Conservation (phyloP, 2,329 filamentous ascomycete species). For the Hortaea sp. region DNA sequence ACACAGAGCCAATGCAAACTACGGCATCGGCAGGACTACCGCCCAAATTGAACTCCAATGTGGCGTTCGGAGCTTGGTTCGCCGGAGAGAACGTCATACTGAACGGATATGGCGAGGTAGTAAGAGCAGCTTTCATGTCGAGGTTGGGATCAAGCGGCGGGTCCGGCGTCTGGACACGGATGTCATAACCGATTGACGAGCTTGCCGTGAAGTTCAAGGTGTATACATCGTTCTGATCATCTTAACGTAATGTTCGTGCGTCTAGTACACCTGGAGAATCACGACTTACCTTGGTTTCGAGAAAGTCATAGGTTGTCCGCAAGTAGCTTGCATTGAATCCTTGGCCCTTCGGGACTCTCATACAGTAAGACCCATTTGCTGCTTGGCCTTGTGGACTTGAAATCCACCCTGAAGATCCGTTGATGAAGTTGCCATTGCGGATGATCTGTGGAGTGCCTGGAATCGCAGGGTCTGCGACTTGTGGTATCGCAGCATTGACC, state of each 20-base stretch:
- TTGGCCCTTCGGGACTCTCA: neutral
- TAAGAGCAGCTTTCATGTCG: conserved; percentile 5
- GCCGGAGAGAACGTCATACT: conserved; percentile 5
- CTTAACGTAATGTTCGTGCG: too few species aligned
- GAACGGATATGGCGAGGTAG: conserved; percentile 4
- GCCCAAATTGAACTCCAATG: conserved; percentile 2
- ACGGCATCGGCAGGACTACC: neutral
- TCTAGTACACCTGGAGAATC: too few species aligned
- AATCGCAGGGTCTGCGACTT: conserved; percentile 2
- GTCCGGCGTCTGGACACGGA: conserved; percentile 5
- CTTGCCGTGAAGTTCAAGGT: conserved; percentile 5
- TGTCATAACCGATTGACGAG: conserved; percentile 4
- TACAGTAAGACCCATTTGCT: conserved; percentile 3
- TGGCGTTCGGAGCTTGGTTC: conserved; percentile 5
- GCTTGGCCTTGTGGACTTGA: conserved; percentile 1
- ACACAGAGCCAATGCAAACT: conserved; percentile 4
- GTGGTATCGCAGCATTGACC: neutral
- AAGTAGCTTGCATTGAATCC: conserved; percentile 2
- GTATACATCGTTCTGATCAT: conserved; percentile 4
- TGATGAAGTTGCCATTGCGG: conserved; percentile 3
- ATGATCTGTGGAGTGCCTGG: conserved; percentile 5
- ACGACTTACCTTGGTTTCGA: conserved; percentile 1
- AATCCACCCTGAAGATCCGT: conserved; percentile 3
- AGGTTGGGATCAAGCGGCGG: conserved; percentile 6
- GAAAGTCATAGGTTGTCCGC: conserved; percentile 1